Percentiles rank a stretch among this genome's conserved stretches.
phyloP scores from a whole-genome alignment of 148 eudicot species.

The Agrostemma githago region DNA sequence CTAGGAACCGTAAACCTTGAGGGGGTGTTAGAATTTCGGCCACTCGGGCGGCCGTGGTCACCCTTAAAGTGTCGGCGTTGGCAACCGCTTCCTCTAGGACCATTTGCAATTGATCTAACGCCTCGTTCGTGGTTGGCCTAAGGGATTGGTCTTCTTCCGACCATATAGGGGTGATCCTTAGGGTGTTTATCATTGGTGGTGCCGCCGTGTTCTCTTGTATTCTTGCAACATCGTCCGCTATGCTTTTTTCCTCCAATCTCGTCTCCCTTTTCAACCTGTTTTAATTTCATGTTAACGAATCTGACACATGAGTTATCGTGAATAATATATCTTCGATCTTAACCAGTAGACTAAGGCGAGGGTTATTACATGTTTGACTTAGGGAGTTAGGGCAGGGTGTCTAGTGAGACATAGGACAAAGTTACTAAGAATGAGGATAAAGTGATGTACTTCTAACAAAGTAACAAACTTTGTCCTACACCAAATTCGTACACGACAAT shows the following conservation, averaged over 20 bases:
- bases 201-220: slow-evolving; percentile 47
- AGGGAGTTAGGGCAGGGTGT: too few species aligned
- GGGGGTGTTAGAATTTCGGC: slow-evolving; percentile 34
- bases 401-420: too few species aligned
- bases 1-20: slow-evolving; percentile 41
- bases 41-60: slow-evolving; percentile 33
- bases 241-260: slow-evolving; percentile 32
- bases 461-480: too few species aligned
- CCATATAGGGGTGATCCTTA: slow-evolving; percentile 15
- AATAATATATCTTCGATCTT: neutral
- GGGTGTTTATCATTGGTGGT: slow-evolving; percentile 22
- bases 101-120: slow-evolving; percentile 18
- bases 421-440: too few species aligned
- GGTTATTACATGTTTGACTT: too few species aligned
- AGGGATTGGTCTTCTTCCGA: neutral
- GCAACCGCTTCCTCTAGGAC: slow-evolving; percentile 35
- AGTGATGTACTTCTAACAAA: too few species aligned
- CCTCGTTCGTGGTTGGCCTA: neutral
- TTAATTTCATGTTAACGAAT: neutral
- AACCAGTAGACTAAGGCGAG: neutral
- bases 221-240: slow-evolving; percentile 33
- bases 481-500: too few species aligned
- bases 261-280: slow-evolving; percentile 34
- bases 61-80: slow-evolving; percentile 47
- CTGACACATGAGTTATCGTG: too few species aligned